A percentile compares a stretch with the other conserved stretches of the same genome.
Evolutionary conservation across 2,329 filamentous ascomycete species (phyloP).

Genomic region (Fusarium sp.): DNA sequence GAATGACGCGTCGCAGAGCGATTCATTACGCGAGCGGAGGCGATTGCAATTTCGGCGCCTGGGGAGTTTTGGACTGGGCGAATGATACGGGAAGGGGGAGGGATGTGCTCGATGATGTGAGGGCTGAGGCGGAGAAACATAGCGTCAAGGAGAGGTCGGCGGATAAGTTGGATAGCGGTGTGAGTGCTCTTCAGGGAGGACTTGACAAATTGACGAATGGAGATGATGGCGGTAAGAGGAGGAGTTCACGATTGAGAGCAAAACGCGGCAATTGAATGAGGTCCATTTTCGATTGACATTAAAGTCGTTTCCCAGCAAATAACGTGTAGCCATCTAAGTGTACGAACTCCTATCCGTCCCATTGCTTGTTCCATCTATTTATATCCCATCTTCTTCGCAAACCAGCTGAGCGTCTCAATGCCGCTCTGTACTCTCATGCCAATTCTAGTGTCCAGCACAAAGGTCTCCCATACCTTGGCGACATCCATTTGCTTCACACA

Average conservation of each 20-base stretch:
- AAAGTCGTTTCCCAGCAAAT: neutral
- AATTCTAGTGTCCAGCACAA: constrained; percentile 76
- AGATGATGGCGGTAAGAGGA: constrained; percentile 38
- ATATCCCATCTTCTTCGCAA: constrained; percentile 53
- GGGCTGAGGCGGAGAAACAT: constrained; percentile 65
- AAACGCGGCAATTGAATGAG: constrained; percentile 17
- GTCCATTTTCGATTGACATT: neutral
- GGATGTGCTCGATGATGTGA: constrained; percentile 61
- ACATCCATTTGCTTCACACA: constrained; percentile 72
- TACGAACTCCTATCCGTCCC: neutral
- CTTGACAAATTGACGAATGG: constrained; percentile 43
- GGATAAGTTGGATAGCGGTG: constrained; percentile 45
- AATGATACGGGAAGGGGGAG: constrained; percentile 63
- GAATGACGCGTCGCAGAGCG: constrained; percentile 52
- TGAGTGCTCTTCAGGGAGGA: constrained; percentile 46
- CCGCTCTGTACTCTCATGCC: constrained; percentile 77
- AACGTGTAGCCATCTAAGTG: constrained; percentile 21
- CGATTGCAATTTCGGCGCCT: constrained; percentile 67
- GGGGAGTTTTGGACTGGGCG: constrained; percentile 70
- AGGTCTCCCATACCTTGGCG: constrained; percentile 74
- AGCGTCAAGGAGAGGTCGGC: constrained; percentile 54
- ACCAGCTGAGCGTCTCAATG: constrained; percentile 70
- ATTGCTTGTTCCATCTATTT: constrained; percentile 15
- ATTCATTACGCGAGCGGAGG: constrained; percentile 66
- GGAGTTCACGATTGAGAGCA: constrained; percentile 40